A percentile compares a stretch with the other conserved stretches of the same genome.
Evolutionary conservation across 306 rosid genomes (phyloP).

Genomic region (Hippophae gyantsensis): DNA sequence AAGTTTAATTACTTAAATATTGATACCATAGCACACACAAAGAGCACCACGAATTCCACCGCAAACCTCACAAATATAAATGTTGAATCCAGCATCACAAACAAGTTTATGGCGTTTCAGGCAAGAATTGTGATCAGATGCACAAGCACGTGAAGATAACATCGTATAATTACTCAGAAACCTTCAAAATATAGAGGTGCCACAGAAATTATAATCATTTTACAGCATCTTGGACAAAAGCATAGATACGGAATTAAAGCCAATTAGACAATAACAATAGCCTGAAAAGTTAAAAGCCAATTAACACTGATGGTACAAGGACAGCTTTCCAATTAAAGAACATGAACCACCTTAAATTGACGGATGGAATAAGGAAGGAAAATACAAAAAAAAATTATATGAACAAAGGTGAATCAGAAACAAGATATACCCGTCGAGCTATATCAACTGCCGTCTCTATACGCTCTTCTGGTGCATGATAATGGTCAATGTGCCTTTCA

Average conservation of each 20-base stretch:
- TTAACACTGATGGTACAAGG: no score
- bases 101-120: no score
- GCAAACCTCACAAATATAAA: no score
- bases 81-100: no score
- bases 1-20: no score
- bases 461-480: conserved; percentile 59
- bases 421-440: conserved; percentile 69
- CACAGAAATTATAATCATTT: not conserved
- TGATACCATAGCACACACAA: no score
- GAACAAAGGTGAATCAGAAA: conserved; percentile 2
- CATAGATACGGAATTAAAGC: conserved; percentile 9
- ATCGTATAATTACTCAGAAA: no score
- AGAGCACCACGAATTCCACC: no score
- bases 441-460: conserved; percentile 67
- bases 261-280: conserved; percentile 2
- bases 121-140: no score
- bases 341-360: not conserved
- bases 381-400: conserved; percentile 16
- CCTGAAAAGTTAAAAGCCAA: not conserved
- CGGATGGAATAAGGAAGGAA: conserved; percentile 2
- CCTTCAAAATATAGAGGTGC: no score
- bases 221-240: not conserved
- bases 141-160: no score
- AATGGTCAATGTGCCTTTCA: conserved; percentile 53
- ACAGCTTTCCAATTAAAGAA: no score